These are phyloP conservation scores for Phytophthora kernoviae DNA, from an alignment of 352 stramenopile genomes.

Conservation along the genomic window DNA sequence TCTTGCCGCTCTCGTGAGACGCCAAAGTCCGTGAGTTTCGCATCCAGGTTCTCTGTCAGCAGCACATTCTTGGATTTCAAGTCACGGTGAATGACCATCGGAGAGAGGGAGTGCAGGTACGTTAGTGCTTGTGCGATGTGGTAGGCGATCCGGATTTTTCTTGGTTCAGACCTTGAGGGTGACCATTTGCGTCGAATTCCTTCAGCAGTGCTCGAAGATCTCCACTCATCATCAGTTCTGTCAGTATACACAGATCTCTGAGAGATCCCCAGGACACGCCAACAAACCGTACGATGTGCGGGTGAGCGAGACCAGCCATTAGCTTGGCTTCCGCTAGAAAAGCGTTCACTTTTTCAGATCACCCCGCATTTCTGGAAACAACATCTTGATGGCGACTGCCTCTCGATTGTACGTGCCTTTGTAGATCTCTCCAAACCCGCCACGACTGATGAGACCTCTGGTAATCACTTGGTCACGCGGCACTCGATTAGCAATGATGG, in stretches of 20 bases:
- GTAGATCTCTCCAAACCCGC: constrained; percentile 40
- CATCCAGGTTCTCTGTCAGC: constrained; percentile 22
- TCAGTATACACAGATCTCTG: constrained; percentile 30
- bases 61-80: constrained; percentile 34
- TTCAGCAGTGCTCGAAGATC: constrained; percentile 37
- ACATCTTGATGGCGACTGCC: constrained; percentile 34
- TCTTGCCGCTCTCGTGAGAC: constrained; percentile 31
- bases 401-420: constrained; percentile 20
- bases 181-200: constrained; percentile 4
- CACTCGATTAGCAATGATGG: constrained; percentile 20
- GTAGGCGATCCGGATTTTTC: constrained; percentile 30
- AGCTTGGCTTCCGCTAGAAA: constrained; percentile 40
- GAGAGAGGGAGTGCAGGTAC: not conserved
- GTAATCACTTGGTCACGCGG: constrained; percentile 20
- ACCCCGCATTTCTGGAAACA: constrained; percentile 22
- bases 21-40: constrained; percentile 60
- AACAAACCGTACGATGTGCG: constrained; percentile 34
- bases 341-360: constrained; percentile 17
- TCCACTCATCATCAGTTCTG: constrained; percentile 45
- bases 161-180: constrained; percentile 13
- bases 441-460: constrained; percentile 20
- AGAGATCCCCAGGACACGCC: constrained; percentile 37
- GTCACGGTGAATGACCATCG: not conserved
- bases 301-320: constrained; percentile 22
- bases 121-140: constrained; percentile 20